Evolutionary conservation across 306 rosid species (phyloP), one percentile per base, ranked within the genome.

Genomic region (Pterocarpus santalinus): DNA sequence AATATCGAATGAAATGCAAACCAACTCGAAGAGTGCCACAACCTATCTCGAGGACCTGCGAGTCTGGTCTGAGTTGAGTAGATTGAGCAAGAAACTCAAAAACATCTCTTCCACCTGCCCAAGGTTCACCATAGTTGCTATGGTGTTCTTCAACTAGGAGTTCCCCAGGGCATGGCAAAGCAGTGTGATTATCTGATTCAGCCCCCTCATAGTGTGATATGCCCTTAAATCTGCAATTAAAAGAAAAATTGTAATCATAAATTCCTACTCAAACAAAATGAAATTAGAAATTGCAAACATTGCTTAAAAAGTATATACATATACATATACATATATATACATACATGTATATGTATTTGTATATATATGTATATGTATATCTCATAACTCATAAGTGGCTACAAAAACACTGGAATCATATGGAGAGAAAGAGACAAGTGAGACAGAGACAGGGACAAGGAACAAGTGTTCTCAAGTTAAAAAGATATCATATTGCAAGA

Each of bases 1-100:
- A 83, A 77, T 91, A 90, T 22, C 91, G 92, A 58, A 94, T 90
- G 83, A 94, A 94, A 90, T 94, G 98, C 87, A 87, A 84, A 51
- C 97, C 97, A 32, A 94, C 98, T 69, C 97, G 89, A 69, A 94
- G 98, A 12, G 98, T 94, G 75, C 98, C 97, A 73, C 98, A 94
- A 11, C 98, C 98, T 69, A 94, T 92, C 87, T 94, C 97, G 12
- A 94, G 89, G 53, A 94, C 97, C 52, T 17, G 80, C 0, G 92
- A 90, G 49, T 89, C 79, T 2, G 94, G 92, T 74, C 30, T 90
- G 69, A 94, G 89, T 57, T 87, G 86, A 79, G 85, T 35, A 49
- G 93, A 76, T 74, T 90, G 85, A 15, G 93, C 97, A 51, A 94
- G 93, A 82, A 92, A 94, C 85, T 92, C 98, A 79, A 88, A 91